Conservation (phyloP, 192 early-diverging fungal genomes). For the Coemansia sp. region DNA sequence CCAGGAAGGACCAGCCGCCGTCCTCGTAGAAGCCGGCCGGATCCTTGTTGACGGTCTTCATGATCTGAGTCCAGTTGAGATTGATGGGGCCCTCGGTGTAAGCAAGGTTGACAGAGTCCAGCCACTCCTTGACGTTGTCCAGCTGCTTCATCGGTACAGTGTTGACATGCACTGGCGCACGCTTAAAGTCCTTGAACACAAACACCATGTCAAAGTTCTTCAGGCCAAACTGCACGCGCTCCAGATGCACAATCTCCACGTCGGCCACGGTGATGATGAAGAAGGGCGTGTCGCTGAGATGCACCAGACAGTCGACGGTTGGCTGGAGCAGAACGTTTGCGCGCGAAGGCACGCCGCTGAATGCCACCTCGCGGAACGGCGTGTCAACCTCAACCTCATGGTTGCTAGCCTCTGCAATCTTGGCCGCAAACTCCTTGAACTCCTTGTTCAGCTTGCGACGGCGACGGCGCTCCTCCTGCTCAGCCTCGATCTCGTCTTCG, state of each 20-base stretch:
- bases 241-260: conserved; percentile 93
- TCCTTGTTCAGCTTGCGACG: conserved; percentile 87
- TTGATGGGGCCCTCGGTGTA: conserved; percentile 94
- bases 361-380: conserved; percentile 91
- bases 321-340: conserved; percentile 93
- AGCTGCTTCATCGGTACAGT: conserved; percentile 89
- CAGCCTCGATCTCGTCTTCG: conserved; percentile 95
- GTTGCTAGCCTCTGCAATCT: conserved; percentile 83
- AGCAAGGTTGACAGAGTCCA: conserved; percentile 88
- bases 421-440: conserved; percentile 89
- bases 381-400: conserved; percentile 85
- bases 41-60: conserved; percentile 96
- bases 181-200: conserved; percentile 91
- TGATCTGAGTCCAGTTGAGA: conserved; percentile 93
- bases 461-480: conserved; percentile 90
- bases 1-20: conserved; percentile 93
- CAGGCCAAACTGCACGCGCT: conserved; percentile 95
- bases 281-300: conserved; percentile 92
- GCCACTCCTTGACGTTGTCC: conserved; percentile 94
- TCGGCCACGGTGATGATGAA: conserved; percentile 87
- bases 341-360: conserved; percentile 89
- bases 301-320: conserved; percentile 94
- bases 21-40: conserved; percentile 88
- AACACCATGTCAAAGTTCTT: conserved; percentile 99
- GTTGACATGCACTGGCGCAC: conserved; percentile 92